Conservation (phyloP, 179 eudicot species). For the Carnegiea gigantea region DNA sequence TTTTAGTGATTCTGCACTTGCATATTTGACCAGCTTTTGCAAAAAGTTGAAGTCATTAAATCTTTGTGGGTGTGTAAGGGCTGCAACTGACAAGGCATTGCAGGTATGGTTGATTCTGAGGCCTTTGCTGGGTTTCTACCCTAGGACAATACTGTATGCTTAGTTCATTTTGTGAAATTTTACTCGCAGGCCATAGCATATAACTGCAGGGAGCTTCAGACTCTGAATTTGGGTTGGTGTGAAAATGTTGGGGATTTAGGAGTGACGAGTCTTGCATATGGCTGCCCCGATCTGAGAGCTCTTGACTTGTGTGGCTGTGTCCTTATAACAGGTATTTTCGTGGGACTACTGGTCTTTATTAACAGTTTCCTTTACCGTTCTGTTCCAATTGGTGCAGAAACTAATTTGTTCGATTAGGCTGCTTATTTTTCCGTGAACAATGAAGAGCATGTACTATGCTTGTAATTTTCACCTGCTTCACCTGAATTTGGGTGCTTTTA, state of each 20-base stretch:
- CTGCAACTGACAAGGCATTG: constrained; percentile 81
- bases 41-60: constrained; percentile 63
- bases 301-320: constrained; percentile 91
- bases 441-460: neutral
- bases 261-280: constrained; percentile 83
- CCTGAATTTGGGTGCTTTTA: too few species aligned
- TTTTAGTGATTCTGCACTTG: constrained; percentile 71
- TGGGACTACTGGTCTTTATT: neutral
- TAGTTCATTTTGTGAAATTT: neutral
- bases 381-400: too few species aligned
- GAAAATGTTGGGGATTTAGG: constrained; percentile 83
- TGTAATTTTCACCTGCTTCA: too few species aligned
- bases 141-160: neutral
- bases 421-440: neutral
- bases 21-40: constrained; percentile 56
- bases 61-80: constrained; percentile 87
- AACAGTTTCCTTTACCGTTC: neutral
- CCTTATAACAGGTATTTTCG: constrained; percentile 78
- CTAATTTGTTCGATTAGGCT: neutral
- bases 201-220: constrained; percentile 71
- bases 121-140: neutral
- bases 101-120: constrained; percentile 44
- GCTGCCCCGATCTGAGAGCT: constrained; percentile 80
- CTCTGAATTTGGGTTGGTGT: constrained; percentile 88
- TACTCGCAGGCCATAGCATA: constrained; percentile 73